These are phyloP conservation scores for Claviceps citrina DNA, from an alignment of 2,329 filamentous ascomycete genomes.

Conservation along the genomic window DNA sequence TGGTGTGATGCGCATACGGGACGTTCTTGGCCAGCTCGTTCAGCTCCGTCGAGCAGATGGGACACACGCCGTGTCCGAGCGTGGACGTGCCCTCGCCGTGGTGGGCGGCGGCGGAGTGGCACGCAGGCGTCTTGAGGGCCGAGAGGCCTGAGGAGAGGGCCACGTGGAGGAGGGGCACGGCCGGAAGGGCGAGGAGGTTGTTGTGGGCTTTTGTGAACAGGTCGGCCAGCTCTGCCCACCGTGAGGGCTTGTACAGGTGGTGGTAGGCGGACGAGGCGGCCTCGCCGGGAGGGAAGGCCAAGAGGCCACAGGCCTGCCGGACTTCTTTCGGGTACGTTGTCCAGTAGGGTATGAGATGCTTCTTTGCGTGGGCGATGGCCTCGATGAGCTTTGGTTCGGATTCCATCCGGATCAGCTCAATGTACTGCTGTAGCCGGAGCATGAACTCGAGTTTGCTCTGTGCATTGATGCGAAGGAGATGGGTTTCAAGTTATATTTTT, in stretches of 20 bases:
- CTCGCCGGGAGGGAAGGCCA: conserved; percentile 50
- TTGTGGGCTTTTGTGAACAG: conserved; percentile 81
- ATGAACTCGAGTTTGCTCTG: conserved; percentile 81
- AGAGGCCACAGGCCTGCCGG: conserved; percentile 58
- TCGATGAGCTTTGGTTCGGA: conserved; percentile 52
- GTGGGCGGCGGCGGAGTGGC: conserved; percentile 52
- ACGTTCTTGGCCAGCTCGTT: conserved; percentile 80
- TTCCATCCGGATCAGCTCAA: conserved; percentile 66
- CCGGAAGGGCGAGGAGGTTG: conserved; percentile 65
- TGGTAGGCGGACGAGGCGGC: conserved; percentile 28
- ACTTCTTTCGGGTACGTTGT: conserved; percentile 55
- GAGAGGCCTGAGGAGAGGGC: conserved; percentile 83
- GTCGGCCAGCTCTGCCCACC: conserved; percentile 63
- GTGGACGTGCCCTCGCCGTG: conserved; percentile 18
- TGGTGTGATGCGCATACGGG: conserved; percentile 88
- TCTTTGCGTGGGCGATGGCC: conserved; percentile 68
- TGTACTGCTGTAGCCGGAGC: conserved; percentile 84
- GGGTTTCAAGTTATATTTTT: no score
- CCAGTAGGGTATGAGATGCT: conserved; percentile 58
- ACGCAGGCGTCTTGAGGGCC: conserved; percentile 87
- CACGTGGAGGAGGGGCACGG: conserved; percentile 72
- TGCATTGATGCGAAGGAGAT: no score
- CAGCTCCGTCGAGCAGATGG: conserved; percentile 89
- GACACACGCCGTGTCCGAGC: conserved; percentile 65
- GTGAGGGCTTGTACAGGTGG: conserved; percentile 53